phyloP scores from a whole-genome alignment of 1,284 basidiomycete species.

The Trichosporon sp. region DNA sequence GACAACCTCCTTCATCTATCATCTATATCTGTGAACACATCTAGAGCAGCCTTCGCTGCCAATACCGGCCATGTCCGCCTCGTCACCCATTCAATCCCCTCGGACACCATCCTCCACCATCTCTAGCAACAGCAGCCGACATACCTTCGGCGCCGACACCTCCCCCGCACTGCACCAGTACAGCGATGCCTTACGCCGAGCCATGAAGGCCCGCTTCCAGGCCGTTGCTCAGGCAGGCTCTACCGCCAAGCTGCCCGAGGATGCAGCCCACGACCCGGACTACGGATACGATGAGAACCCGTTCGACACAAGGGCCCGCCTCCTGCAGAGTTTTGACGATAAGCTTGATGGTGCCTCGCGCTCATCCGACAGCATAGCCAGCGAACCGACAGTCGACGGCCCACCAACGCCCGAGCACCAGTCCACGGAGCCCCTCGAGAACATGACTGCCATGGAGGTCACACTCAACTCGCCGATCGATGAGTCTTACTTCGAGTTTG shows the following conservation, averaged over 20 bases:
- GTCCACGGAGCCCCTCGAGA: background rate
- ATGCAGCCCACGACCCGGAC: constrained; percentile 17
- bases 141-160: background rate
- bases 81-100: background rate
- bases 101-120: background rate
- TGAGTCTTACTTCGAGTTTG: constrained; percentile 7
- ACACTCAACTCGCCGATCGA: background rate
- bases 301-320: constrained; percentile 14
- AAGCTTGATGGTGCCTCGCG: background rate
- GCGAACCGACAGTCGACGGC: background rate
- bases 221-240: constrained; percentile 10
- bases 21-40: background rate
- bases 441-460: background rate
- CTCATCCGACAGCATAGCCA: background rate
- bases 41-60: background rate
- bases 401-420: background rate
- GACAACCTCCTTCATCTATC: background rate
- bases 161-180: constrained; percentile 13
- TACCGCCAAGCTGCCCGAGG: background rate
- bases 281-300: constrained; percentile 23
- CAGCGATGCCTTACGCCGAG: constrained; percentile 13
- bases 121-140: constrained; percentile 1
- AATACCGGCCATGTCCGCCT: background rate
- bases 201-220: constrained; percentile 11
- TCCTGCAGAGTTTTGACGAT: constrained; percentile 4